These are phyloP conservation scores for Dionaea muscipula DNA, from an alignment of 179 eudicot genomes.

Conservation along the genomic window DNA sequence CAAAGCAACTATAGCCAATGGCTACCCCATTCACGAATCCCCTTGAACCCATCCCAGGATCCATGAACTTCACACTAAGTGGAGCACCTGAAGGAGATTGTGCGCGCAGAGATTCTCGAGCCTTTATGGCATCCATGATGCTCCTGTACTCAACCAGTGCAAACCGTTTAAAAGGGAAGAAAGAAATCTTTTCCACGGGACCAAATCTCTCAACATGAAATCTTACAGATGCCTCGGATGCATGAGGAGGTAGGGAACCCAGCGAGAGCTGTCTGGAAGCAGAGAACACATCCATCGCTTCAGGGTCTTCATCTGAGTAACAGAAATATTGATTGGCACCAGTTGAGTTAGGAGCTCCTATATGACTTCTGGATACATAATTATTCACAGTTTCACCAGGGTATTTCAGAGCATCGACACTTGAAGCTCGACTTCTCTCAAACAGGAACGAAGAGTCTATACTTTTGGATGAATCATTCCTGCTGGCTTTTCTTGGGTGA, in stretches of 20 bases:
- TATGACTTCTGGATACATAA: slow-evolving; percentile 35
- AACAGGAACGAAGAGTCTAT: slow-evolving; percentile 23
- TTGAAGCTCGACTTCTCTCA: slow-evolving; percentile 35
- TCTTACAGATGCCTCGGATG: slow-evolving; percentile 65
- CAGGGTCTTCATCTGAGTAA: slow-evolving; percentile 82
- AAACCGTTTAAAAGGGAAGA: slow-evolving; percentile 50
- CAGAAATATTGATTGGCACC: slow-evolving; percentile 31
- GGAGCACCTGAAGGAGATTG: slow-evolving; percentile 72
- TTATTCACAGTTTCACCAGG: slow-evolving; percentile 18
- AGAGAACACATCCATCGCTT: slow-evolving; percentile 66
- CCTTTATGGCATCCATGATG: slow-evolving; percentile 76
- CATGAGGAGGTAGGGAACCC: slow-evolving; percentile 72
- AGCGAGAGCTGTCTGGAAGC: slow-evolving; percentile 88
- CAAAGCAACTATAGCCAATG: slow-evolving; percentile 73
- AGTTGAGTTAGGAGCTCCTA: slow-evolving; percentile 20
- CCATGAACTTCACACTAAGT: slow-evolving; percentile 67
- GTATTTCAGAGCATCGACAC: slow-evolving; percentile 22
- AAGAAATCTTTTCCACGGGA: slow-evolving; percentile 48
- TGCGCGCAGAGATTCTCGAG: slow-evolving; percentile 66
- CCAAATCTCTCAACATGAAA: slow-evolving; percentile 86
- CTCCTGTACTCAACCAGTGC: slow-evolving; percentile 60
- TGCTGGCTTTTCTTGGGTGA: slow-evolving; percentile 36
- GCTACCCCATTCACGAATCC: slow-evolving; percentile 63
- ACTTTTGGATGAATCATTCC: slow-evolving; percentile 33
- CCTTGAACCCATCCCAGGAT: slow-evolving; percentile 70